Evolutionary conservation across 2,329 filamentous ascomycete species (phyloP).

Genomic region (Samsoniella hepiali): DNA sequence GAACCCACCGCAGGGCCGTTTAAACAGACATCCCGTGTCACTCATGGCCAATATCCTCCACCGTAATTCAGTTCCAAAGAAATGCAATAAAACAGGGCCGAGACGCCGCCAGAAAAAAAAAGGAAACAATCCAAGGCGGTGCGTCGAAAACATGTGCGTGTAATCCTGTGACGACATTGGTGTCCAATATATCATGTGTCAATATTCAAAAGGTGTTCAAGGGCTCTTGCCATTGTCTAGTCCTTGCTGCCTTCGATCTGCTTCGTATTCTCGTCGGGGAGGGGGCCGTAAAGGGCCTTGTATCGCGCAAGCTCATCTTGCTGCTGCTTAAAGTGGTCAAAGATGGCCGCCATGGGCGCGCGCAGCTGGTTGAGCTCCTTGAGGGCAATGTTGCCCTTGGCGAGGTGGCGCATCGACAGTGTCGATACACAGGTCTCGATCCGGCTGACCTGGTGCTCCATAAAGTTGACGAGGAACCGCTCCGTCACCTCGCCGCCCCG

Average conservation of each 20-base stretch:
- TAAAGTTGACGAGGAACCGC: constrained; percentile 79
- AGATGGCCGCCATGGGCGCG: constrained; percentile 71
- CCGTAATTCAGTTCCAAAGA: neutral
- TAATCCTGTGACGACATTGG: neutral
- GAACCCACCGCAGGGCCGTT: neutral
- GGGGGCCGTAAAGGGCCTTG: constrained; percentile 49
- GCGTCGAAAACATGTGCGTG: neutral
- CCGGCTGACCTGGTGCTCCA: constrained; percentile 91
- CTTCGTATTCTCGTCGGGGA: constrained; percentile 27
- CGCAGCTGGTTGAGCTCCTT: constrained; percentile 67
- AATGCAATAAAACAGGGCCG: neutral
- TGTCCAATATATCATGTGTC: constrained; percentile 8
- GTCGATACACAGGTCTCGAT: constrained; percentile 90
- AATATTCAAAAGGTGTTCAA: neutral
- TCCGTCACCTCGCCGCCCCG: constrained; percentile 84
- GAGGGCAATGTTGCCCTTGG: constrained; percentile 63
- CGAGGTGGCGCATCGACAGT: constrained; percentile 73
- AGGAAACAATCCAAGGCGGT: neutral
- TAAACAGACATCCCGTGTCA: neutral
- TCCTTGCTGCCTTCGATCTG: constrained; percentile 9
- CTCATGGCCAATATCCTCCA: constrained; percentile 5
- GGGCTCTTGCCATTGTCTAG: neutral
- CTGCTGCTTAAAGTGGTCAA: constrained; percentile 59
- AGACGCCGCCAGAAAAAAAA: neutral
- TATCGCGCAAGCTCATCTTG: constrained; percentile 62